These are phyloP conservation scores for Melampsora larici-populina DNA, from an alignment of 1,284 basidiomycete genomes.

Conservation along the genomic window DNA sequence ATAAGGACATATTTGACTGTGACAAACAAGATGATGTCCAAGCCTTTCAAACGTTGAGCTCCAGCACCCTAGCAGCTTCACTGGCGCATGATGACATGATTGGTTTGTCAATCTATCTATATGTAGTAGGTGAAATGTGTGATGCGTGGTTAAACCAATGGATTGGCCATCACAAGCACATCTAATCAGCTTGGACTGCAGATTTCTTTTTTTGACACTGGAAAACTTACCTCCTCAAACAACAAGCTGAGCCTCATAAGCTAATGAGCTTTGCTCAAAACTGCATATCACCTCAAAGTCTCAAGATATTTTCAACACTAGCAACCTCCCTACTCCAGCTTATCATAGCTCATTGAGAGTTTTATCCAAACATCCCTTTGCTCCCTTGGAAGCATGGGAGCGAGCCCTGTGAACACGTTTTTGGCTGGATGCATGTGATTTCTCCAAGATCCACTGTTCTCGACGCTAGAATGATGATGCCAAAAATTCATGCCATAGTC, in stretches of 20 bases:
- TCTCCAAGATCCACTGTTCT: no score
- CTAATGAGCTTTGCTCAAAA: slow-evolving; percentile 8
- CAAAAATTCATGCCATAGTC: no score
- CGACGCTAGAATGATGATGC: no score
- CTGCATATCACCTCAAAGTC: no score
- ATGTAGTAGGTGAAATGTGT: slow-evolving; percentile 9
- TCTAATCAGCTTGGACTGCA: slow-evolving; percentile 8
- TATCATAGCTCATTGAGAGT: slow-evolving; percentile 8
- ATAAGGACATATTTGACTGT: no score
- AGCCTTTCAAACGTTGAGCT: slow-evolving; percentile 6
- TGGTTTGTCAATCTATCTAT: slow-evolving; percentile 9
- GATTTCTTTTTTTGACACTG: slow-evolving; percentile 4
- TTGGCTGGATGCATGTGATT: no score
- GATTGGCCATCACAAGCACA: background rate
- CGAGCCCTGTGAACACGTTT: no score
- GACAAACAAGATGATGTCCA: no score
- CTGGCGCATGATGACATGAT: no score
- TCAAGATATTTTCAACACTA: no score
- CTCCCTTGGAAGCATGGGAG: slow-evolving; percentile 9
- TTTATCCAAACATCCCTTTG: background rate
- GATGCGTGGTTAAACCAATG: background rate
- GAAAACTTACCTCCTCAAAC: background rate
- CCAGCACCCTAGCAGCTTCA: background rate
- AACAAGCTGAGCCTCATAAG: background rate
- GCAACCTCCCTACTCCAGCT: no score